Base-by-base conservation (phyloP, 768 basidiomycete species). In the Mycena galopus region DNA sequence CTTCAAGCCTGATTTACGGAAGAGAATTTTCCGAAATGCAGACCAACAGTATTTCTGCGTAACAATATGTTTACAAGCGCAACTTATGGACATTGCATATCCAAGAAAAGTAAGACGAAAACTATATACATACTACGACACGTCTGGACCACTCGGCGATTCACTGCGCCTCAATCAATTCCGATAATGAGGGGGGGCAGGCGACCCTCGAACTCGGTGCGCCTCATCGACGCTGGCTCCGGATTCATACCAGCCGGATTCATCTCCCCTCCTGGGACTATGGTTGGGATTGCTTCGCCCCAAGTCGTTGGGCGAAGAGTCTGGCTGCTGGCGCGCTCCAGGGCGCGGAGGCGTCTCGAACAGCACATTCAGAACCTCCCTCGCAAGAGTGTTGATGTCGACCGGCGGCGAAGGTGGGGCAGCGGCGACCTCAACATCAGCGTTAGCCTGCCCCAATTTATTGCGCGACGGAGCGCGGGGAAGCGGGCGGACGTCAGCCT, bases 301-400 rank as follows among this genome's bases (percentile, higher is more conserved):
- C 16, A 23, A 30, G 44, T 50, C 17, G 62, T 57, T 29, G 47
- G 50, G 67, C 21, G 56, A 23, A 27, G 69, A 44, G 27, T 70
- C 51, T 32, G 65, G 65, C n/a, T 62, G 69, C 53, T 57, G 64
- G 3, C 65, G 58, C 44, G 68, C 56, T 33, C 69, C 66, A 14
- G 39, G 55, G 23, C 72, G 67, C n/a, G 72, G 77, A 0, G 75
- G 73, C 9, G 65, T 73, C 47, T 78, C 78, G 74, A 78, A 71
- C 16, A 82, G 72, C 42, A 80, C 75, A 16, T 57, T 73, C 23
- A 79, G 79, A 11, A 82, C 80, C 72, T 81, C 78, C 65, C 77
- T 77, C 37, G 81, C 81, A 14, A 82, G 76, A n/a, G 76, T 62
- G 27, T 77, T 74, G 16, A 82, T 77, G 66, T 81, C 72, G 8